A percentile compares a stretch with the other conserved stretches of the same genome.
Evolutionary conservation across 192 early-diverging fungal genomes (phyloP).

Genomic region (Linderina pennispora): DNA sequence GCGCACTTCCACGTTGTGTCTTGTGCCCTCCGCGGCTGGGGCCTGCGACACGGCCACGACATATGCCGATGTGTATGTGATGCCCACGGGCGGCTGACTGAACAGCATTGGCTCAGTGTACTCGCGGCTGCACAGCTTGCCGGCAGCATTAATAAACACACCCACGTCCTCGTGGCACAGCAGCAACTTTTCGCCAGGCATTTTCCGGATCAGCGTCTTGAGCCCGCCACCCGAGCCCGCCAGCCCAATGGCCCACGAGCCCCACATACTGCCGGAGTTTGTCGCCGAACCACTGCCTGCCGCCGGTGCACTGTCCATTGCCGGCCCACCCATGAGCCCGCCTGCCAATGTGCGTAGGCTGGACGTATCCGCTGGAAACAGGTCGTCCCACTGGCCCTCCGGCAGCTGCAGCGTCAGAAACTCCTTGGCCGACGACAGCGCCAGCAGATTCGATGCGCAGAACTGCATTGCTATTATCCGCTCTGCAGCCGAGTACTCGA

Average conservation of each 20-base stretch:
- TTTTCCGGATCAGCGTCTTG: conserved; percentile 36
- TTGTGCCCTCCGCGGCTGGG: not conserved
- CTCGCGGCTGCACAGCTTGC: conserved; percentile 42
- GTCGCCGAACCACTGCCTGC: not conserved
- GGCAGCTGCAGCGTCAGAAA: conserved; percentile 47
- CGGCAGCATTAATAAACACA: conserved; percentile 41
- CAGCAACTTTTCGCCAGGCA: conserved; percentile 45
- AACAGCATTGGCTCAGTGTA: conserved; percentile 37
- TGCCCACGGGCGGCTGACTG: conserved; percentile 20
- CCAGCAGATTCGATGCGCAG: conserved; percentile 60
- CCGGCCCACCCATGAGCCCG: not conserved
- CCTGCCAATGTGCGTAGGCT: conserved; percentile 39
- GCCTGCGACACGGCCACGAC: conserved; percentile 25
- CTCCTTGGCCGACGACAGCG: conserved; percentile 39
- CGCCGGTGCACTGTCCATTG: too few relatives aligned
- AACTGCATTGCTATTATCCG: conserved; percentile 70
- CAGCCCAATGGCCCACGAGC: conserved; percentile 39
- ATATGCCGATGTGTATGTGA: conserved; percentile 46
- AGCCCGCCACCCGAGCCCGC: conserved; percentile 18
- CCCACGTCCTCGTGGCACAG: conserved; percentile 44
- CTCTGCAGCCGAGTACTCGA: conserved; percentile 69
- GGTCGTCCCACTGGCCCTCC: conserved; percentile 39
- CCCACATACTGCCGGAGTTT: conserved; percentile 32
- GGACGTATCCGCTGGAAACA: conserved; percentile 43
- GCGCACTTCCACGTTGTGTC: conserved; percentile 70